Base-by-base conservation (phyloP, 2,329 filamentous ascomycete genomes). In the Nannizziopsis arthrosporioides region DNA sequence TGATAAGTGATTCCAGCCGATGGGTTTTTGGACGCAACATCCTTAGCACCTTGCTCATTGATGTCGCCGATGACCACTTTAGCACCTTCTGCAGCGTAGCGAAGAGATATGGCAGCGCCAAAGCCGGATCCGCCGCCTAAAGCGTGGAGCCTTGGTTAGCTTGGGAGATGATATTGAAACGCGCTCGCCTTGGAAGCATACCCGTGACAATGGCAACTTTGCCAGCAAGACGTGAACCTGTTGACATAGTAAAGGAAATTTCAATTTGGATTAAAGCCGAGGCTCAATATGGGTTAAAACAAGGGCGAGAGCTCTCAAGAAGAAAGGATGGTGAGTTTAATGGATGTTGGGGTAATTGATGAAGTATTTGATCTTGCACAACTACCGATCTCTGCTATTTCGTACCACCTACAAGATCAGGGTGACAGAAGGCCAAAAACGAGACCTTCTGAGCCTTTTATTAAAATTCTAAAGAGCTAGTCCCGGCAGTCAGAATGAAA, bases 191-290 rank as follows among this genome's bases (percentile, higher is more conserved):
- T 7, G 17, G 4, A 34, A 17, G 51, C 56, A 41, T 55, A 70
- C 68, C 68, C 14, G 68, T 71, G 18, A 71, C 65, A 40, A 71
- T 68, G 52, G 67, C 67, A 36, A 70, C 66, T 53, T 71, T 71
- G 49, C 65, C 67, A 48, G 65, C 60, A 9, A 71, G 59, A 47
- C 68, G 61, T 30, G 59, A 53, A 22, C 61, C 57, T 35, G 44
- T 41, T 15, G 42, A 15, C 43, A 46, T 49, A 39, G 8, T 44
- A 17, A 22, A 30, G 15, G 8, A 31, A 15, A 14, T 27, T 34
- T 7, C 38, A 14, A 22, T 17, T n/a, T 42, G 19, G n/a, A 18
- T 30, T 27, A 36, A 27, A 30, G 10, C 1, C 14, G 27, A 19
- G 27, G 36, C 22, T 17, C 30, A 14, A 15, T 41, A 17, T 37